Evolutionary conservation across 73 alveolate genomes (phyloP).

Genomic region (Stentor roeselii): DNA sequence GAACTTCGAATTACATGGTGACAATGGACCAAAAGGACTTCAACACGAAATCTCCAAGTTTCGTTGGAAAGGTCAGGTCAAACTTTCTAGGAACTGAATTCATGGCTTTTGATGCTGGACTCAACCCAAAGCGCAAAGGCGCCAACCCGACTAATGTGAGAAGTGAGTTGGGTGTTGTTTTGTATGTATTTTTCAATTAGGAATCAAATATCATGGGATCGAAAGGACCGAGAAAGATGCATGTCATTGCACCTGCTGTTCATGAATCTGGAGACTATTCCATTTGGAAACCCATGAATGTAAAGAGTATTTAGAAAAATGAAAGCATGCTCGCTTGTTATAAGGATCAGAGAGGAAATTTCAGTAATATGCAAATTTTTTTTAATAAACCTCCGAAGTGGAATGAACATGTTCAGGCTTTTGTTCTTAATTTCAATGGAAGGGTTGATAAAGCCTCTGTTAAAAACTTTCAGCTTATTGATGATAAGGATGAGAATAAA

Average conservation of each 20-base stretch:
- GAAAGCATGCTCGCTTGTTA: constrained; percentile 56
- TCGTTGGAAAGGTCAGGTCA: constrained; percentile 79
- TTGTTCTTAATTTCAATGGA: constrained; percentile 81
- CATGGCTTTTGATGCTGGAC: constrained; percentile 66
- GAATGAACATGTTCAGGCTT: constrained; percentile 86
- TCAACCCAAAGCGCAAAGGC: constrained; percentile 70
- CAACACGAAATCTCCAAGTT: constrained; percentile 53
- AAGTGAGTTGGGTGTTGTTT: constrained; percentile 63
- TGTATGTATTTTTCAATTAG: constrained; percentile 47
- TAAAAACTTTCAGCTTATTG: constrained; percentile 78
- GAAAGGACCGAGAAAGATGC: constrained; percentile 92
- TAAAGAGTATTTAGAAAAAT: constrained; percentile 28
- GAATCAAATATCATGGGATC: constrained; percentile 73
- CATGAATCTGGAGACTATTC: constrained; percentile 39
- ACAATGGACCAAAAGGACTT: constrained; percentile 63
- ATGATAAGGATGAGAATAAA: constrained; percentile 67
- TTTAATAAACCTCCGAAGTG: constrained; percentile 84
- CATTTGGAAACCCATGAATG: constrained; percentile 51
- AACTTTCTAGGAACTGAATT: constrained; percentile 92
- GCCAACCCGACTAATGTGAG: constrained; percentile 54
- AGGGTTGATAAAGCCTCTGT: constrained; percentile 88
- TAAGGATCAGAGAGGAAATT: constrained; percentile 50
- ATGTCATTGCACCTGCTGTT: constrained; percentile 64
- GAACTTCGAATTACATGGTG: constrained; percentile 75
- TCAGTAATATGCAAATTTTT: constrained; percentile 49